phyloP scores from a whole-genome alignment of 331 rosid genomes.

The Dryas integrifolia region DNA sequence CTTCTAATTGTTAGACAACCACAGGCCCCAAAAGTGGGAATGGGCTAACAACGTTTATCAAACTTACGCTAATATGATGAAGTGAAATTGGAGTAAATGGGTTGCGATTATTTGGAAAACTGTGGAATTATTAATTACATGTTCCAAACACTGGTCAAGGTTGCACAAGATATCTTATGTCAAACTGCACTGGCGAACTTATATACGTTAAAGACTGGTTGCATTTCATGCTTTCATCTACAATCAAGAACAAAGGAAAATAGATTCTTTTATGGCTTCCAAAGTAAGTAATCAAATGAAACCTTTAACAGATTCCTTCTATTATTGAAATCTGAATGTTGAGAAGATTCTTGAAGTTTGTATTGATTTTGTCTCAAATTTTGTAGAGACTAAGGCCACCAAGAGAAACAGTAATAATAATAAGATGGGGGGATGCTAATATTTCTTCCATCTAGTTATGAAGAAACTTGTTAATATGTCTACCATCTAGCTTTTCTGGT shows the following conservation, averaged over 20 bases:
- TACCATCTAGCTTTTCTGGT: too few relatives aligned
- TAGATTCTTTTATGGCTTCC: neutral
- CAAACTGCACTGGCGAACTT: neutral
- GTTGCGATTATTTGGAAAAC: neutral
- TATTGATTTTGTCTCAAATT: neutral
- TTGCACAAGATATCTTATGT: neutral
- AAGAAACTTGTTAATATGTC: neutral
- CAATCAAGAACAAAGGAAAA: neutral
- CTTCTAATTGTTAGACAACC: neutral
- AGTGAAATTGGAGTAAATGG: slow-evolving; percentile 4
- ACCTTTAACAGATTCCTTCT: neutral
- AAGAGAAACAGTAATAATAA: neutral
- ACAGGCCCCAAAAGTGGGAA: too few relatives aligned
- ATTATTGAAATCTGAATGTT: neutral
- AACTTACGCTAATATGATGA: neutral
- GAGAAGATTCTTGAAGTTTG: neutral
- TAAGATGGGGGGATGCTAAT: neutral
- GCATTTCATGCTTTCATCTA: neutral
- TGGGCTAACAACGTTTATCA: too few relatives aligned
- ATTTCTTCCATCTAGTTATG: neutral
- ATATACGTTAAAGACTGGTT: neutral
- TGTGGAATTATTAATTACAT: neutral
- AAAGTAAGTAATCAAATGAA: neutral
- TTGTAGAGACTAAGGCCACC: neutral
- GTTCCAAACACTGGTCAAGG: neutral